A percentile compares a stretch with the other conserved stretches of the same genome.
phyloP scores from a whole-genome alignment of 139 green algal species.

The Closterium sp. region DNA sequence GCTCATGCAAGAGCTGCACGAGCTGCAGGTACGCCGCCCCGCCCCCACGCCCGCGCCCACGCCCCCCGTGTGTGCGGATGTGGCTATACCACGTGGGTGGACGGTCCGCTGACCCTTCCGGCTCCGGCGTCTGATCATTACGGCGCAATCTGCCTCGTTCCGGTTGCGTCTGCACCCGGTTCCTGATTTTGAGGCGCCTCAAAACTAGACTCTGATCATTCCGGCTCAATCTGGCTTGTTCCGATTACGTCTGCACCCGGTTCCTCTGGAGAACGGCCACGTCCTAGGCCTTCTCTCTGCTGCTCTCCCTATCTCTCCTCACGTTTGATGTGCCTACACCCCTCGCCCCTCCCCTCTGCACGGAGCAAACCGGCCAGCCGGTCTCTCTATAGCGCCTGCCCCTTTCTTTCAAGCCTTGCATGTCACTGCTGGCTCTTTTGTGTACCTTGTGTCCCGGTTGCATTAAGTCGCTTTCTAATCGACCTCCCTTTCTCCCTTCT shows the following conservation, averaged over 20 bases:
- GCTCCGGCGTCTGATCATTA: not conserved
- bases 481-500: not conserved
- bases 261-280: too few species aligned
- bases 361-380: not conserved
- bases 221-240: too few species aligned
- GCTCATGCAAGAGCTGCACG: not conserved
- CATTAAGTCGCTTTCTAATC: not conserved
- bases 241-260: not conserved
- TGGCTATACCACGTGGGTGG: not conserved
- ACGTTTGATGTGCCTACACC: not conserved
- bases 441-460: not conserved
- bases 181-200: too few species aligned
- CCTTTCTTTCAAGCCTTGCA: too few species aligned
- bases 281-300: not conserved
- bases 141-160: too few species aligned
- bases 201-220: too few species aligned
- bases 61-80: not conserved
- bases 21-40: not conserved
- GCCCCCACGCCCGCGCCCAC: too few species aligned
- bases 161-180: too few species aligned
- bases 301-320: not conserved
- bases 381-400: not conserved
- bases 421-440: not conserved
- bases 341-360: not conserved
- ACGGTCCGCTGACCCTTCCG: not conserved